Conservation (phyloP, 1,139 yeast species). For the Saccharomyces hybrid region DNA sequence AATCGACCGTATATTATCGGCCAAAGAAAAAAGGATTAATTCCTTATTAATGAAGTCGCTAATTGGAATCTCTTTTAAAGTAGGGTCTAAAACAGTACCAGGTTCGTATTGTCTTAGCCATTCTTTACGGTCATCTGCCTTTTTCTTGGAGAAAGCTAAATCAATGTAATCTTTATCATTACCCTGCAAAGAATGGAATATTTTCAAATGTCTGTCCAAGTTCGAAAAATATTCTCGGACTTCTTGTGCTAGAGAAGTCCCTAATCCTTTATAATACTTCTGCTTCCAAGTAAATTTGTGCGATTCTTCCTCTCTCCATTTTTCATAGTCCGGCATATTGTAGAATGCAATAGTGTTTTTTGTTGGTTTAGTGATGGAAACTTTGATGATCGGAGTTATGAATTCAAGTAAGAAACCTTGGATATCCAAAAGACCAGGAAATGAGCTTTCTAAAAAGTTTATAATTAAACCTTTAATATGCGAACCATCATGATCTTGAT, state of each 20-base stretch:
- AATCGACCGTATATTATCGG: slow-evolving; percentile 91
- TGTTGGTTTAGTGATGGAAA: slow-evolving; percentile 65
- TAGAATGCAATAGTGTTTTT: slow-evolving; percentile 66
- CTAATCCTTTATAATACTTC: slow-evolving; percentile 97
- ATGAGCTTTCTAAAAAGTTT: slow-evolving; percentile 86
- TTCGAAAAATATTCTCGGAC: slow-evolving; percentile 86
- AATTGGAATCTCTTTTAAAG: slow-evolving; percentile 70
- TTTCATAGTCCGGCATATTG: slow-evolving; percentile 92
- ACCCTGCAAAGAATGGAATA: slow-evolving; percentile 73
- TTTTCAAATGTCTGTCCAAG: slow-evolving; percentile 78
- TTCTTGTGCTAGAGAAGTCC: slow-evolving; percentile 78
- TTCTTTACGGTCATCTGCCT: slow-evolving; percentile 95
- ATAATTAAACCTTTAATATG: slow-evolving; percentile 95
- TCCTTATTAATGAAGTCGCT: slow-evolving; percentile 94
- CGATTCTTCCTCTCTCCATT: slow-evolving; percentile 87
- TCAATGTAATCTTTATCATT: slow-evolving; percentile 81
- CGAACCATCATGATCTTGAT: slow-evolving; percentile 99
- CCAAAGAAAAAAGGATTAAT: slow-evolving; percentile 89
- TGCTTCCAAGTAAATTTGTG: slow-evolving; percentile 74
- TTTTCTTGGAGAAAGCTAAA: slow-evolving; percentile 88
- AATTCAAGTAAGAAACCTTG: slow-evolving; percentile 93
- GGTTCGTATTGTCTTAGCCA: slow-evolving; percentile 89
- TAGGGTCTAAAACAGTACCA: slow-evolving; percentile 90
- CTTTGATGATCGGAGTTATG: slow-evolving; percentile 94
- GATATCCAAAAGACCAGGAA: slow-evolving; percentile 84